Conservation (phyloP, 1,284 basidiomycete species). For the Naganishia cerealis region DNA sequence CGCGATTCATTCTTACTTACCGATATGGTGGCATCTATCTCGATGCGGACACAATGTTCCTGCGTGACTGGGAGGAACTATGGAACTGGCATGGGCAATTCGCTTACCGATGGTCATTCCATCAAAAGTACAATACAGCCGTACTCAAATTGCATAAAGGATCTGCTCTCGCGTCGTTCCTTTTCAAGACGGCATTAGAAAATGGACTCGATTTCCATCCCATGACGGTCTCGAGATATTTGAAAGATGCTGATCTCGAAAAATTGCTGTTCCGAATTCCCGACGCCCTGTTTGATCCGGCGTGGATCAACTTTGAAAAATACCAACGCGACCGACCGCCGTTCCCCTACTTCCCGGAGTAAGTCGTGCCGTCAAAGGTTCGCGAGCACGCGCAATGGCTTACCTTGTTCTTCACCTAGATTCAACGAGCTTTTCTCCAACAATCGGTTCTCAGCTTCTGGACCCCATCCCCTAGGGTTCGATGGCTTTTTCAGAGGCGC, state of each 20-base stretch:
- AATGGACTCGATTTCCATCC: conserved; percentile 84
- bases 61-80: conserved; percentile 88
- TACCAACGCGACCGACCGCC: conserved; percentile 78
- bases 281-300: conserved; percentile 81
- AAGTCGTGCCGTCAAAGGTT: conserved; percentile 44
- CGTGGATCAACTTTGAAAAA: conserved; percentile 79
- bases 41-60: conserved; percentile 79
- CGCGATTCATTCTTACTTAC: conserved; percentile 78
- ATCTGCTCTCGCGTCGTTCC: conserved; percentile 74
- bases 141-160: conserved; percentile 78
- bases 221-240: conserved; percentile 76
- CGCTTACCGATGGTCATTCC: conserved; percentile 78
- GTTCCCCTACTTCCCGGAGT: conserved; percentile 79
- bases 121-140: conserved; percentile 81
- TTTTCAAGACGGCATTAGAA: conserved; percentile 80
- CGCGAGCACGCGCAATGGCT: neutral
- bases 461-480: conserved; percentile 73
- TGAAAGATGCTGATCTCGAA: conserved; percentile 73
- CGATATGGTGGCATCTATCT: conserved; percentile 82
- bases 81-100: conserved; percentile 86
- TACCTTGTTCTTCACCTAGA: conserved; percentile 49
- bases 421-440: conserved; percentile 80
- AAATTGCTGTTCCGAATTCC: conserved; percentile 71
- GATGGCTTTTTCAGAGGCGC: conserved; percentile 83
- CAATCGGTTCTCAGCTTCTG: conserved; percentile 65